Percentiles rank a stretch among this genome's conserved stretches.
These are phyloP conservation scores for Dioscorea cayenensis DNA, from an alignment of 116 monocot genomes.

Conservation along the genomic window DNA sequence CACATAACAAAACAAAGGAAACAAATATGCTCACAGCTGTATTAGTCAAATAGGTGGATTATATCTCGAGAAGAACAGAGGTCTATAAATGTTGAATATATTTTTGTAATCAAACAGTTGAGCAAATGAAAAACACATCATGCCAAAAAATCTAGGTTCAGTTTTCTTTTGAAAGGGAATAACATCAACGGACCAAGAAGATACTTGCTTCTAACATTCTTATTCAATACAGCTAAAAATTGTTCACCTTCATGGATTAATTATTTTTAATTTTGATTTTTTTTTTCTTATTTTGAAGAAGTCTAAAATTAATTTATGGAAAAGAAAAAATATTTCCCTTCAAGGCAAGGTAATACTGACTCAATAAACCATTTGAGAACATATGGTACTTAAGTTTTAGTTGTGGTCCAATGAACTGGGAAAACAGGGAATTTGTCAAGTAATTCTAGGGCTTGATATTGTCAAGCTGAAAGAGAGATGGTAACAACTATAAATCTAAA, in stretches of 20 bases:
- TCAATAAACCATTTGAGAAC: neutral
- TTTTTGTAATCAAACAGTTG: too few relatives aligned
- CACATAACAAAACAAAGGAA: neutral
- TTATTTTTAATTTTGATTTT: neutral
- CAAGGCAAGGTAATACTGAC: neutral
- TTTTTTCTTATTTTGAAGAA: too few relatives aligned
- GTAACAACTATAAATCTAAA: neutral
- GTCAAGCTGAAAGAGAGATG: neutral
- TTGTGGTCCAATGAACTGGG: neutral
- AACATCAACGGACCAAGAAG: neutral
- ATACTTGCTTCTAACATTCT: neutral
- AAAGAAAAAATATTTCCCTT: neutral
- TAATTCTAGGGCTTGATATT: neutral
- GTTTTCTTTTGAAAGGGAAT: neutral
- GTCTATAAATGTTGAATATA: too few relatives aligned
- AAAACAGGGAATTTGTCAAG: too few relatives aligned
- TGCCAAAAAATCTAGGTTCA: neutral
- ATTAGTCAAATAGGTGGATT: neutral
- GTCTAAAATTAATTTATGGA: neutral
- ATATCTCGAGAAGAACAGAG: too few relatives aligned
- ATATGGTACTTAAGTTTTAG: neutral
- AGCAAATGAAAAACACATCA: neutral
- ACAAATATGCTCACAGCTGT: neutral
- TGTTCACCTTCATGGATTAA: neutral
- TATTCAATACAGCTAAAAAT: too few relatives aligned